phyloP scores from a whole-genome alignment of 768 basidiomycete species.

The Pluteus cervinus region DNA sequence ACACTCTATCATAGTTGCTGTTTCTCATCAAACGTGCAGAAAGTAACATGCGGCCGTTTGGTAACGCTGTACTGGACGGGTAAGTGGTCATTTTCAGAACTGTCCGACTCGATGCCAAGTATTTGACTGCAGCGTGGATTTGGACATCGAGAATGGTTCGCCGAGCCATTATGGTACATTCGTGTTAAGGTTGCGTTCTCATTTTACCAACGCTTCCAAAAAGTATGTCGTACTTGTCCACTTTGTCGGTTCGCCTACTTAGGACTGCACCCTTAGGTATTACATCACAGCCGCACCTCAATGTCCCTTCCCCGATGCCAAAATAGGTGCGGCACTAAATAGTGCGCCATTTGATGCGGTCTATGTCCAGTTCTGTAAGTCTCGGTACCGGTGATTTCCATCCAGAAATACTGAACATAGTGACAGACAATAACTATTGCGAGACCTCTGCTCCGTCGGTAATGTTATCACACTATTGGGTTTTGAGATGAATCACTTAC shows the following conservation, averaged over 20 bases:
- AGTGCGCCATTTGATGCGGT: slow-evolving; percentile 61
- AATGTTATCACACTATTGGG: slow-evolving; percentile 11
- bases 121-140: slow-evolving; percentile 40
- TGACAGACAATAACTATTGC: slow-evolving; percentile 53
- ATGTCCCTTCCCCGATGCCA: slow-evolving; percentile 67
- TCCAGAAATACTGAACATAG: slow-evolving; percentile 5
- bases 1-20: no score
- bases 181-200: slow-evolving; percentile 44
- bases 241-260: not conserved
- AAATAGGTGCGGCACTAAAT: slow-evolving; percentile 53
- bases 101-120: not conserved
- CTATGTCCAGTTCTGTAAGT: slow-evolving; percentile 64
- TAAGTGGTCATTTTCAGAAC: slow-evolving; percentile 17
- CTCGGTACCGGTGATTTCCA: slow-evolving; percentile 1
- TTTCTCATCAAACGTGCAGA: slow-evolving; percentile 17
- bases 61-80: slow-evolving; percentile 66
- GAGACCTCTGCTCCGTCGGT: slow-evolving; percentile 32
- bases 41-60: slow-evolving; percentile 54
- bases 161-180: slow-evolving; percentile 45
- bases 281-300: slow-evolving; percentile 58
- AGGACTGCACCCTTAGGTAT: slow-evolving; percentile 32
- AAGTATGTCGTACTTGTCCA: slow-evolving; percentile 30
- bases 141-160: slow-evolving; percentile 66
- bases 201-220: slow-evolving; percentile 43
- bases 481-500: not conserved